A percentile compares a stretch with the other conserved stretches of the same genome.
phyloP scores from a whole-genome alignment of 1,284 basidiomycete genomes.

The Acaromyces ingoldii region DNA sequence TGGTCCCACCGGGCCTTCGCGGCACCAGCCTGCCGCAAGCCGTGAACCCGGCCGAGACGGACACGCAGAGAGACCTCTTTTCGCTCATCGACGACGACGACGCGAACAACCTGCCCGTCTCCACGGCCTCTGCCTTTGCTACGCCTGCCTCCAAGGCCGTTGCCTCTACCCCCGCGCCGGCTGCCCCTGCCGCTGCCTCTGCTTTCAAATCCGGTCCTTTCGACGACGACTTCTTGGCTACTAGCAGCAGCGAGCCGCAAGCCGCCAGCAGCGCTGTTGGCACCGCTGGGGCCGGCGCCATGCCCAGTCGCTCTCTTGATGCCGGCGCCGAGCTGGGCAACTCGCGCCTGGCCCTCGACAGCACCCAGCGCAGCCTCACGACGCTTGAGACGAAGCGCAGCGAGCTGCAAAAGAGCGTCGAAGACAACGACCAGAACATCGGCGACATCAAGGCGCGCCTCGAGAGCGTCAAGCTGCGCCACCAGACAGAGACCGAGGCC shows the following conservation, averaged over 20 bases:
- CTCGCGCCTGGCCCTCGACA: conserved; percentile 31
- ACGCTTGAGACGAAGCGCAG: conserved; percentile 28
- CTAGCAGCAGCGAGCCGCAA: conserved; percentile 13
- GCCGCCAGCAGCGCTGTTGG: conserved; percentile 12
- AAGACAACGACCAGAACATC: conserved; percentile 25
- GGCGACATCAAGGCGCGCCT: conserved; percentile 47
- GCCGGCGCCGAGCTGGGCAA: conserved; percentile 32
- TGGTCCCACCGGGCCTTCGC: conserved; percentile 78
- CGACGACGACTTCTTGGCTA: conserved; percentile 40
- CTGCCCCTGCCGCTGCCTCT: conserved; percentile 49
- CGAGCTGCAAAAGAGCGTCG: conserved; percentile 23
- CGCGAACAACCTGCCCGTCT: conserved; percentile 28
- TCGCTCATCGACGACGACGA: conserved; percentile 64
- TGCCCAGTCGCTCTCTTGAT: conserved; percentile 7
- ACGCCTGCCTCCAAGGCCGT: conserved; percentile 20
- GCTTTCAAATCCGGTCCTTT: conserved; percentile 25
- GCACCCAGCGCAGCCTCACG: conserved; percentile 33
- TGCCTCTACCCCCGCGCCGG: conserved; percentile 52
- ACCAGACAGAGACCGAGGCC: conserved; percentile 75
- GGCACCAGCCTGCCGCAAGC: conserved; percentile 34
- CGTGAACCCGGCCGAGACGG: conserved; percentile 38
- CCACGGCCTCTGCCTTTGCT: conserved; percentile 38
- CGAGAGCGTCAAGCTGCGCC: conserved; percentile 60
- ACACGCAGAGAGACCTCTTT: conserved; percentile 53
- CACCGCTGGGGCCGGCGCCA: background rate